Evolutionary conservation across 352 stramenopile species (phyloP).

Genomic region (Pythium insidiosum): DNA sequence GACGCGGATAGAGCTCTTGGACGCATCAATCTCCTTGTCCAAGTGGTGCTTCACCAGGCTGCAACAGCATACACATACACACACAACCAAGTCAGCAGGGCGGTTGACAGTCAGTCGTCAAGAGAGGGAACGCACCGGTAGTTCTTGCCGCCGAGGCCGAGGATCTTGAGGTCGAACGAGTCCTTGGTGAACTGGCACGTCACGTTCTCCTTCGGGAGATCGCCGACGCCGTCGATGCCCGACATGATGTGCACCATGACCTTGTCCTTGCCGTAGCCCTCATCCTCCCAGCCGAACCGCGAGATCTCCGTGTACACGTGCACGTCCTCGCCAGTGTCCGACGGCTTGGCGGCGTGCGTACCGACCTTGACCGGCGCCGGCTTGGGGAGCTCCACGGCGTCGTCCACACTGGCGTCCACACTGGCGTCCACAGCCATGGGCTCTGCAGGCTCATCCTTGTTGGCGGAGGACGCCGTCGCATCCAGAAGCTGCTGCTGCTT

Average conservation of each 20-base stretch:
- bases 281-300: conserved; percentile 83
- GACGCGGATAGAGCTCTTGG: conserved; percentile 69
- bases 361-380: conserved; percentile 19
- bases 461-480: neutral
- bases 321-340: conserved; percentile 23
- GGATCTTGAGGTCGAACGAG: conserved; percentile 84
- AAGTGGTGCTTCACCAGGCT: conserved; percentile 69
- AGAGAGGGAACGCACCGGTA: conserved; percentile 24
- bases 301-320: conserved; percentile 76
- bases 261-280: conserved; percentile 82
- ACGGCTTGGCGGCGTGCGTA: conserved; percentile 12
- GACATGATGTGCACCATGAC: conserved; percentile 80
- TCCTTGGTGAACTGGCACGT: conserved; percentile 72
- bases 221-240: conserved; percentile 67
- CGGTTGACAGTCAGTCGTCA: neutral
- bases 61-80: too few species aligned
- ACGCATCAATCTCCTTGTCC: conserved; percentile 75
- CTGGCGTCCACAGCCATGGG: conserved; percentile 16
- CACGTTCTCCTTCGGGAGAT: conserved; percentile 62
- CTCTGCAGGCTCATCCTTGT: conserved; percentile 12
- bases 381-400: conserved; percentile 6
- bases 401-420: too few species aligned
- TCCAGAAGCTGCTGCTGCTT: conserved; percentile 56
- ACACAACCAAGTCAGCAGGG: neutral
- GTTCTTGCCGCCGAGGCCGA: conserved; percentile 64